Evolutionary conservation across 2,329 filamentous ascomycete genomes (phyloP).

Genomic region (Corinectria fuckeliana): DNA sequence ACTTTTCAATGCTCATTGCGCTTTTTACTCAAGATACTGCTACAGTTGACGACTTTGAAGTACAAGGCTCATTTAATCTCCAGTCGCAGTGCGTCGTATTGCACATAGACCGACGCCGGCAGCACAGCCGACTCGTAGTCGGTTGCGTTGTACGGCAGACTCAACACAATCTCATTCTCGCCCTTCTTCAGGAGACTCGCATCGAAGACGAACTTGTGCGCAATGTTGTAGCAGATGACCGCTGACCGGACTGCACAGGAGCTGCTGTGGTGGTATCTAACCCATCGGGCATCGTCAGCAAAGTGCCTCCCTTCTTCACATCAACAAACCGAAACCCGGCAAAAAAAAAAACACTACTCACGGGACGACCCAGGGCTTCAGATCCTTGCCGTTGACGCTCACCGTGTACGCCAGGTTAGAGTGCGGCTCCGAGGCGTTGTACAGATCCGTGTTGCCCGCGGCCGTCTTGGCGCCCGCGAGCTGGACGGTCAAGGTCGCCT

Average conservation of each 20-base stretch:
- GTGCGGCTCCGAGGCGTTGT: conserved; percentile 59
- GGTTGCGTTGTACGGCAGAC: conserved; percentile 65
- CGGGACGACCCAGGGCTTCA: conserved; percentile 64
- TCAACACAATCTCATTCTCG: conserved; percentile 62
- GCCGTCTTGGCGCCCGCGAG: conserved; percentile 67
- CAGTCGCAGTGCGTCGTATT: conserved; percentile 69
- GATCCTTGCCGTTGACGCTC: conserved; percentile 47
- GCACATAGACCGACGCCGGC: conserved; percentile 63
- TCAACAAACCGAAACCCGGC: background rate
- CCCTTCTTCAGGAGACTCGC: conserved; percentile 54
- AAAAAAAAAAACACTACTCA: conserved; percentile 43
- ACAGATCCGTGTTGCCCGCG: conserved; percentile 66
- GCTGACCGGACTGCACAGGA: conserved; percentile 67
- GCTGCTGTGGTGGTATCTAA: conserved; percentile 38
- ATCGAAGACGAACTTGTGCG: conserved; percentile 66
- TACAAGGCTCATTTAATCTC: conserved; percentile 50
- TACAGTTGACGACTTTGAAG: background rate
- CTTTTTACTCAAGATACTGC: background rate
- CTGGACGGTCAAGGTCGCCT: conserved; percentile 67
- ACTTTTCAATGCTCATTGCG: background rate
- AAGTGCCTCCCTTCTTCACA: background rate
- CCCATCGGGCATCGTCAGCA: background rate
- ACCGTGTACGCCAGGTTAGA: conserved; percentile 59
- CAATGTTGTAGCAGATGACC: conserved; percentile 67
- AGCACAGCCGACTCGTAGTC: conserved; percentile 64